Evolutionary conservation across 441 rosid species (phyloP).

Genomic region (Theobroma grandiflorum): DNA sequence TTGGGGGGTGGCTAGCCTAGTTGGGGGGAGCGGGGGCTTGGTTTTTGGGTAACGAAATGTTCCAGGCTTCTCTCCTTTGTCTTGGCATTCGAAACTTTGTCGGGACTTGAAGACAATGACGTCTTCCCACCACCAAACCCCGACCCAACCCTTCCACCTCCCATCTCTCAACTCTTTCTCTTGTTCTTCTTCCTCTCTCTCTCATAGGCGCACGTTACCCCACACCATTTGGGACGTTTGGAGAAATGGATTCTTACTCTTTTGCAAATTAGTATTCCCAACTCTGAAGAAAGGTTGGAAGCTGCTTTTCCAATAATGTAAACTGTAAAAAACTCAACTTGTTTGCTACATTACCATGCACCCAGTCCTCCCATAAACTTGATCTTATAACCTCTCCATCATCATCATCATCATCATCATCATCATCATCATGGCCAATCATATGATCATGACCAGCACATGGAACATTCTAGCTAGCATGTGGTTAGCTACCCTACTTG

Average conservation of each 20-base stretch:
- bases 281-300: conserved; percentile 1
- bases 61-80: not conserved
- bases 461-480: not conserved
- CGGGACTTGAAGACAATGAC: conserved; percentile 42
- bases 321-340: not conserved
- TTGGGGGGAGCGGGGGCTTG: not conserved
- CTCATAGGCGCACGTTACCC: conserved; percentile 28
- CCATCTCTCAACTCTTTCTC: conserved; percentile 6
- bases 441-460: not conserved
- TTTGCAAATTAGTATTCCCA: conserved; percentile 13
- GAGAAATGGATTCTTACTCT: not conserved
- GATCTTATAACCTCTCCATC: not conserved
- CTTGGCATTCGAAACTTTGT: conserved; percentile 35
- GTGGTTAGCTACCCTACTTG: not conserved
- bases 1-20: not conserved
- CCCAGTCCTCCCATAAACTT: not conserved
- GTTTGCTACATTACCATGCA: not conserved
- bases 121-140: conserved; percentile 24
- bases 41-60: conserved; percentile 12
- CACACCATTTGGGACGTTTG: conserved; percentile 3
- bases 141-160: not conserved
- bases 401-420: not conserved
- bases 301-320: not conserved
- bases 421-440: not conserved
- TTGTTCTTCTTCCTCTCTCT: not conserved